Percentiles rank a stretch among this genome's conserved stretches.
These are phyloP conservation scores for Vitis riparia DNA, from an alignment of 164 flowering plant species.

Conservation along the genomic window DNA sequence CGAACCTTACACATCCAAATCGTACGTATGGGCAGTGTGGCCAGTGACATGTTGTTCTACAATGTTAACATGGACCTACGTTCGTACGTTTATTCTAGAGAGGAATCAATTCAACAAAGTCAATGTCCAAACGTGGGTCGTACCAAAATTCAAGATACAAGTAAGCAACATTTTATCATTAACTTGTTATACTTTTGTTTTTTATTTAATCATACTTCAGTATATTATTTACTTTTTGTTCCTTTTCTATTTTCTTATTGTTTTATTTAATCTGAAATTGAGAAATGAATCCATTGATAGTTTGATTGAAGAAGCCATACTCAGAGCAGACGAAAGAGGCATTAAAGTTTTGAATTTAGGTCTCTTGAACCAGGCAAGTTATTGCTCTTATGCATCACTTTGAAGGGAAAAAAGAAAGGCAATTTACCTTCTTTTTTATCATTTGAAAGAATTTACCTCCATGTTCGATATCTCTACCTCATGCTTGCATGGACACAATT, in stretches of 20 bases:
- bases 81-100: constrained; percentile 53
- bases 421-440: constrained; percentile 9
- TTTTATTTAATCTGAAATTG: constrained; percentile 9
- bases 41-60: constrained; percentile 52
- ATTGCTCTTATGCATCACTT: constrained; percentile 60
- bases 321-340: constrained; percentile 58
- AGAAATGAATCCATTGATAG: constrained; percentile 43
- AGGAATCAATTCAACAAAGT: constrained; percentile 47
- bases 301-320: constrained; percentile 66
- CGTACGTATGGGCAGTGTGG: constrained; percentile 67
- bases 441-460: too few species aligned
- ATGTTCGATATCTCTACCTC: too few species aligned
- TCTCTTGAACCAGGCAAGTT: not conserved
- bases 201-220: not conserved
- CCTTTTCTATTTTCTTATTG: not conserved
- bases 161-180: constrained; percentile 24
- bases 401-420: constrained; percentile 28
- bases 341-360: constrained; percentile 45
- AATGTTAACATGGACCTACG: constrained; percentile 47
- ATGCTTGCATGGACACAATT: too few species aligned
- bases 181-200: too few species aligned
- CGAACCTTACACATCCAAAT: constrained; percentile 48
- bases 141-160: constrained; percentile 62
- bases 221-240: not conserved
- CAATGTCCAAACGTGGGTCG: constrained; percentile 67